phyloP scores from a whole-genome alignment of 2,329 filamentous ascomycete species.

The Aureobasidium sp. region DNA sequence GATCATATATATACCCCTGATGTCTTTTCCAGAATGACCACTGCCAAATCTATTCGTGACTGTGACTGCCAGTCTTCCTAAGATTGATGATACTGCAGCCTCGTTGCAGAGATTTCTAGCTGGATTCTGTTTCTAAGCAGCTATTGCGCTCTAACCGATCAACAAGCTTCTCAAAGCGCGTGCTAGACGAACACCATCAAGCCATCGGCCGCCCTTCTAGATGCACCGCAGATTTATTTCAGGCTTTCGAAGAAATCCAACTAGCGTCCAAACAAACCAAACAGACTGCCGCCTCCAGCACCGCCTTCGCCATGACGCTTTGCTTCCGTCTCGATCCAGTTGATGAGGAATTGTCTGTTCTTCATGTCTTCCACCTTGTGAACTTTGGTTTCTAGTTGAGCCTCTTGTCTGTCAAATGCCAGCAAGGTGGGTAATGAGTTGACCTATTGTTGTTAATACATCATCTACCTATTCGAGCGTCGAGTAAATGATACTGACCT shows the following conservation, averaged over 20 bases:
- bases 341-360: constrained; percentile 33
- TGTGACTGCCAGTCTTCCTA: neutral
- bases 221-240: neutral
- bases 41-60: neutral
- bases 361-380: constrained; percentile 37
- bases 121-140: neutral
- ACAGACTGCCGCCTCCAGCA: constrained; percentile 31
- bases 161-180: neutral
- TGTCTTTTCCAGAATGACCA: neutral
- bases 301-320: constrained; percentile 37
- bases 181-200: neutral
- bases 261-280: constrained; percentile 20
- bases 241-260: neutral
- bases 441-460: constrained; percentile 23
- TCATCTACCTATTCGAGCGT: neutral
- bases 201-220: neutral
- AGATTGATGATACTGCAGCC: neutral
- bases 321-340: constrained; percentile 41
- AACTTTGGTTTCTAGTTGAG: constrained; percentile 39
- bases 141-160: neutral
- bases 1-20: constrained; percentile 5
- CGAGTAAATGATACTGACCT: constrained; percentile 17
- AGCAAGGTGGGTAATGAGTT: constrained; percentile 41
- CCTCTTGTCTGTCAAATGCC: constrained; percentile 41
- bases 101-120: neutral